Evolutionary conservation across 768 basidiomycete genomes (phyloP).

Genomic region (Podaxis sp.): DNA sequence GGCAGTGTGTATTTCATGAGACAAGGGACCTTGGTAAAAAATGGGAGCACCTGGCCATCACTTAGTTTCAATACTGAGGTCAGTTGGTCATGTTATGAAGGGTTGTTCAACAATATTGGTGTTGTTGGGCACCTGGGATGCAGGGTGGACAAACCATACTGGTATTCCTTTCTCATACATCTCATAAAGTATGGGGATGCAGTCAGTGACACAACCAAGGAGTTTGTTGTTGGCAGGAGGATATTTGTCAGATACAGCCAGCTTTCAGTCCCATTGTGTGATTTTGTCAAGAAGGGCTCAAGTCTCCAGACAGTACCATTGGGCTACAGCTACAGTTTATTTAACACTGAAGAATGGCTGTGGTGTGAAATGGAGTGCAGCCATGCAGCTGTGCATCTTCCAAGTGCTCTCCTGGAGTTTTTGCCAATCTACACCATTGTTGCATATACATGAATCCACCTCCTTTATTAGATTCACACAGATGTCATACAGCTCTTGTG

Average conservation of each 20-base stretch:
- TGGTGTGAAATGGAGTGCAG: neutral
- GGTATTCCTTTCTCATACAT: neutral
- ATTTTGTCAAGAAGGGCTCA: conserved; percentile 1
- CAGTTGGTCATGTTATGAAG: neutral
- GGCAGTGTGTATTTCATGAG: neutral
- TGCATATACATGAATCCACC: neutral
- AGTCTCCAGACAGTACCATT: neutral
- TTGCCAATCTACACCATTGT: neutral
- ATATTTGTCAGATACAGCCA: neutral
- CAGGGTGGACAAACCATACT: neutral
- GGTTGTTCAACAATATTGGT: neutral
- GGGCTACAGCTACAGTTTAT: neutral
- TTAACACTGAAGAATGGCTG: neutral
- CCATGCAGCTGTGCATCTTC: neutral
- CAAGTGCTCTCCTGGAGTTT: neutral
- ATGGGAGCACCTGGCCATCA: neutral
- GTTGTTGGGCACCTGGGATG: neutral
- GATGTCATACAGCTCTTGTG: neutral
- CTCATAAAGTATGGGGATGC: neutral
- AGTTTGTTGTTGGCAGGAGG: neutral
- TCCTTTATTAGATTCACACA: neutral
- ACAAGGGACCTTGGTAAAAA: neutral
- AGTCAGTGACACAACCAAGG: neutral
- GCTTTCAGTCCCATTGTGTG: neutral
- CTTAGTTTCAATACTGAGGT: neutral